Evolutionary conservation across 2,329 filamentous ascomycete species (phyloP), one percentile per base, ranked within the genome.

Genomic region (Epichloe sylvatica): DNA sequence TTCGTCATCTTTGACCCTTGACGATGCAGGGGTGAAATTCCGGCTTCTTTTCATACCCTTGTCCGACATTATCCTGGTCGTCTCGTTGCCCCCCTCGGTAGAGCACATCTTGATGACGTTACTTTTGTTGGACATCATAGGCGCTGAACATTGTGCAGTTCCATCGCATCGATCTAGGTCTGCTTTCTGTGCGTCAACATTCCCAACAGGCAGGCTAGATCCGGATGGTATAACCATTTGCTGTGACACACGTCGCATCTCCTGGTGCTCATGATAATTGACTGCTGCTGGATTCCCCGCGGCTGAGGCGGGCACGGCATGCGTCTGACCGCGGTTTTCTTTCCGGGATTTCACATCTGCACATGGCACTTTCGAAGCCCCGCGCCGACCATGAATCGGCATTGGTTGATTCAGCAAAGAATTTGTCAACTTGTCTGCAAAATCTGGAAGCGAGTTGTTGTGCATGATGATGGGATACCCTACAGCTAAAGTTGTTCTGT

Each of bases 371-470:
- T 56, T 51, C 41, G 62, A 58, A n/a, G 55, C 57, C 15, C 63
- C 54, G 9, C 61, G 56, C 13, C 64, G 64, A 4, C 62, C 51
- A 3, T 67, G 62, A 3, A 69, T 56, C 0, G 69, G 65, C 33
- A 66, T 59, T 11, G 72, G 68, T 47, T 76, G 73, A 45, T 72
- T 74, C 30, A 76, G 62, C 38, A 77, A 59, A 0, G 73, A 74
- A 49, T 70, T 66, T 0, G 71, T 71, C 47, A 76, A 60, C n/a
- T 69, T 66, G 5, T 64, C 63, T 5, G 69, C 66, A 4, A 74
- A 58, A 35, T 70, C 68, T 2, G 63, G 50, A 2, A 64, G 50
- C 5, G 46, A 46, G 19, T 52, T 38, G 19, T 50, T 49, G 33
- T 59, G 46, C 8, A 53, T 45, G 23, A 58, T 53, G 15, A 55